Percentiles rank a stretch among this genome's conserved stretches.
Conservation (phyloP, 1,139 yeast genomes). For the Hyphopichia wangnamkhiaoensis region DNA sequence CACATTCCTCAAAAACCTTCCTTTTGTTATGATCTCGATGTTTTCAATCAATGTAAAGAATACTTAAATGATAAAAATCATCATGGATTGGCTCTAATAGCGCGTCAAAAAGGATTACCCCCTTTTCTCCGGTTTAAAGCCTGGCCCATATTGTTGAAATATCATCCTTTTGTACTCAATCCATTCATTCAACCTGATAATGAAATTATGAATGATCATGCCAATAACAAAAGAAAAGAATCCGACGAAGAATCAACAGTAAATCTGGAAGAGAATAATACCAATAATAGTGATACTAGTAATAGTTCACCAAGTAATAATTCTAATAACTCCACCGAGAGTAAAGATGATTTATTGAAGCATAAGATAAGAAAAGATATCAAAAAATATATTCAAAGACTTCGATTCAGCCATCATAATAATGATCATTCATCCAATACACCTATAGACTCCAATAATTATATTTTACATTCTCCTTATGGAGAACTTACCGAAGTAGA, state of each 20-base stretch:
- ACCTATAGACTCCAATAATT: neutral
- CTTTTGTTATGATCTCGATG: constrained; percentile 42
- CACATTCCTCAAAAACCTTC: constrained; percentile 26
- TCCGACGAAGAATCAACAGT: constrained; percentile 11
- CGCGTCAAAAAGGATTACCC: constrained; percentile 84
- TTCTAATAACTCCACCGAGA: constrained; percentile 1
- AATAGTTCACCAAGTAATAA: constrained; percentile 5
- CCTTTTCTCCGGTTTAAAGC: constrained; percentile 74
- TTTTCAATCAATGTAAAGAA: constrained; percentile 36
- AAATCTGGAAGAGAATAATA: neutral
- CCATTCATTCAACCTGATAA: constrained; percentile 70
- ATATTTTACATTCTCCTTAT: constrained; percentile 10
- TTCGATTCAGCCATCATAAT: constrained; percentile 17
- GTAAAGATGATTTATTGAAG: constrained; percentile 25
- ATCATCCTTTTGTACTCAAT: constrained; percentile 80
- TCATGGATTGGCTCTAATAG: constrained; percentile 73
- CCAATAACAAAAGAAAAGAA: constrained; percentile 1
- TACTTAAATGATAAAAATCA: constrained; percentile 55
- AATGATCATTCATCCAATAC: neutral
- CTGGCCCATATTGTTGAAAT: constrained; percentile 81
- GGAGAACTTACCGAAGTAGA: constrained; percentile 38
- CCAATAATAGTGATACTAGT: constrained; percentile 4
- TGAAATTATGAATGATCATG: constrained; percentile 15
- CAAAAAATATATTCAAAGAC: constrained; percentile 51
- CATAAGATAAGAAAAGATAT: constrained; percentile 51